These are phyloP conservation scores for Coffea canephora DNA, from an alignment of 257 asterid species.

Conservation along the genomic window DNA sequence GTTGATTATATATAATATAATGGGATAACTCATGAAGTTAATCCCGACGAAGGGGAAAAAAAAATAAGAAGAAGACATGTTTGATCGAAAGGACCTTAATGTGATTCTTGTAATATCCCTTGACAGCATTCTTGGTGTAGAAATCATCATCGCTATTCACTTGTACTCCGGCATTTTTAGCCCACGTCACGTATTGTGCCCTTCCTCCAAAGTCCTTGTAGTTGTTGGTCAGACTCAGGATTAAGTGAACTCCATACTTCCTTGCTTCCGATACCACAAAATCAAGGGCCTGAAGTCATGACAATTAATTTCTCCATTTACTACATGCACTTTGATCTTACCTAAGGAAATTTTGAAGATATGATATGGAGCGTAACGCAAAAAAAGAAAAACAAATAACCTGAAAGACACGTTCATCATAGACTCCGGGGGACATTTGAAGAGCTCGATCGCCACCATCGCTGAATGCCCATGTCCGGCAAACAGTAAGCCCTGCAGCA, in stretches of 20 bases:
- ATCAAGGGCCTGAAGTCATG: conserved; percentile 42
- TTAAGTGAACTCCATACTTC: conserved; percentile 31
- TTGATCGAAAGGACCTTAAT: conserved; percentile 19
- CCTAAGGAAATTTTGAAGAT: neutral
- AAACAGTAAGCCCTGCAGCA: conserved; percentile 44
- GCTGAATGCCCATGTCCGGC: conserved; percentile 49
- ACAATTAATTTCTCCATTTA: neutral
- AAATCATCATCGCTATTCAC: conserved; percentile 42
- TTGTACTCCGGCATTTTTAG: conserved; percentile 36
- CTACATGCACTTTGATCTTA: neutral
- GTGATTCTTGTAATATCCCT: conserved; percentile 43
- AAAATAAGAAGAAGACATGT: neutral
- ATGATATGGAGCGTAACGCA: no score
- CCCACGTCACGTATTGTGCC: conserved; percentile 47
- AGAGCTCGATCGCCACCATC: conserved; percentile 44
- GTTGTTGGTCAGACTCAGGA: conserved; percentile 44
- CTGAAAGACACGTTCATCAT: conserved; percentile 44
- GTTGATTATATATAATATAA: neutral
- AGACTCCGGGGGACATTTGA: conserved; percentile 50
- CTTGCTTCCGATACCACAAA: conserved; percentile 51
- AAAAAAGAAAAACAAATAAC: conserved; percentile 10
- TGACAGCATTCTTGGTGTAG: conserved; percentile 35
- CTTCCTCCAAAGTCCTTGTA: conserved; percentile 56
- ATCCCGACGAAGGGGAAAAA: no score
- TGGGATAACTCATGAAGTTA: neutral